phyloP scores from a whole-genome alignment of 495 filamentous ascomycete genomes.

The Lophiotrema nucula region DNA sequence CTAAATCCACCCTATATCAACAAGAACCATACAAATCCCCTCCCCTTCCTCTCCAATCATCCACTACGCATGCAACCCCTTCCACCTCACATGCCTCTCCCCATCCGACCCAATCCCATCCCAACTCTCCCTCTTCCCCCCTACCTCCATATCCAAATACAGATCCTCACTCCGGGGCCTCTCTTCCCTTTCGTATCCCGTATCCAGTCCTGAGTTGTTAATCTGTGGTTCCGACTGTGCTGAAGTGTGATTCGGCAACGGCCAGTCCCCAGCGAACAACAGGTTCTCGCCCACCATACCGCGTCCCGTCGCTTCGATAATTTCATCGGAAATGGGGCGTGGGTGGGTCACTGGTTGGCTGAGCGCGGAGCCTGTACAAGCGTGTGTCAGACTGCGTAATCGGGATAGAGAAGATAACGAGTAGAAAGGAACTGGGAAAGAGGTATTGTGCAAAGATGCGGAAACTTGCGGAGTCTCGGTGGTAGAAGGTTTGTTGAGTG shows the following conservation, averaged over 20 bases:
- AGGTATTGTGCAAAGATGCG: no score
- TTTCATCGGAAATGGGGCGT: conserved; percentile 1
- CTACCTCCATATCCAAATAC: not conserved
- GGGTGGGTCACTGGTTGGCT: not conserved
- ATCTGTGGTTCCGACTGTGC: not conserved
- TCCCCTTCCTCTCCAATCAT: no score
- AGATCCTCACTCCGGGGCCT: not conserved
- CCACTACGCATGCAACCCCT: conserved; percentile 13
- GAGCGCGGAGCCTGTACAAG: no score
- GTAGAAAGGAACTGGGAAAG: no score
- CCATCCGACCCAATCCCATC: conserved; percentile 5
- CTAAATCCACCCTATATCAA: not conserved
- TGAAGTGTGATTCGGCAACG: not conserved
- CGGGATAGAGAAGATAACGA: no score
- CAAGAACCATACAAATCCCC: no score
- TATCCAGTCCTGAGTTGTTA: not conserved
- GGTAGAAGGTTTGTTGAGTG: no score
- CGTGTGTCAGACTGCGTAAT: no score
- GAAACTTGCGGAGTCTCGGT: no score
- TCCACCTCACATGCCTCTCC: conserved; percentile 19
- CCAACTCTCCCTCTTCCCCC: not conserved
- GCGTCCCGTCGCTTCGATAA: conserved; percentile 5
- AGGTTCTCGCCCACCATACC: conserved; percentile 17
- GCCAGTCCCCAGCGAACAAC: not conserved
- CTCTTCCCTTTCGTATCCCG: not conserved